A percentile compares a stretch with the other conserved stretches of the same genome.
Evolutionary conservation across 2,329 filamentous ascomycete species (phyloP).

Genomic region (Alternaria gaisen): DNA sequence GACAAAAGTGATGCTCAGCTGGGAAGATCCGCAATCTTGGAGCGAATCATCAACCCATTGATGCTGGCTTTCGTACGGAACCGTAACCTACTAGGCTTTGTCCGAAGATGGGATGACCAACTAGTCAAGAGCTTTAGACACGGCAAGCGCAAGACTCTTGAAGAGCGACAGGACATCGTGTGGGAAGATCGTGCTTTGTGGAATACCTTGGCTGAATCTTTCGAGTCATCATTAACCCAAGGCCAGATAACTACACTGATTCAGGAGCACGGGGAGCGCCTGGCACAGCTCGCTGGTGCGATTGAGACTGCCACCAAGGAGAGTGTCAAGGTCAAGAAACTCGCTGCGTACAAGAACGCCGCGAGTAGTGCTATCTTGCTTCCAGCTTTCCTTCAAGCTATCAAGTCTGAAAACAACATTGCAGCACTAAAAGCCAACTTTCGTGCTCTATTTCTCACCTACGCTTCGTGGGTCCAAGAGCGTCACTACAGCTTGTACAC

Average conservation of each 20-base stretch:
- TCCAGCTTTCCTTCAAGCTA: constrained; percentile 37
- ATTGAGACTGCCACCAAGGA: constrained; percentile 21
- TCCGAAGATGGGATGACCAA: constrained; percentile 48
- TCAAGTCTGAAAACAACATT: constrained; percentile 36
- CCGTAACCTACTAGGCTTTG: constrained; percentile 46
- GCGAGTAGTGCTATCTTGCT: constrained; percentile 42
- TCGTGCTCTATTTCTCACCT: constrained; percentile 32
- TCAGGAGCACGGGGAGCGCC: constrained; percentile 36
- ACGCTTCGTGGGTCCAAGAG: constrained; percentile 32
- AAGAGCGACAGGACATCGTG: constrained; percentile 29
- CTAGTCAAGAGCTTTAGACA: constrained; percentile 31
- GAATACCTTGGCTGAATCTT: constrained; percentile 30
- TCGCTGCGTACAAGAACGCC: constrained; percentile 31
- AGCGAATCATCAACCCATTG: constrained; percentile 41
- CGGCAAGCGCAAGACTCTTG: constrained; percentile 28
- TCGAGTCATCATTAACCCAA: constrained; percentile 47
- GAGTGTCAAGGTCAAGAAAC: constrained; percentile 30
- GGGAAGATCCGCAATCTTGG: constrained; percentile 15
- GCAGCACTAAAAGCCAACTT: constrained; percentile 33
- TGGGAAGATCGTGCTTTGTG: constrained; percentile 43
- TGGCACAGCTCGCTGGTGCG: constrained; percentile 26
- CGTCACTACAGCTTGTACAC: constrained; percentile 27
- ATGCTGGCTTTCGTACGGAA: constrained; percentile 47
- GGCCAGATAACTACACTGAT: constrained; percentile 44
- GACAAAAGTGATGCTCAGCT: neutral